A percentile compares a stretch with the other conserved stretches of the same genome.
phyloP scores from a whole-genome alignment of 768 basidiomycete species.

The Termitomyces sp. region DNA sequence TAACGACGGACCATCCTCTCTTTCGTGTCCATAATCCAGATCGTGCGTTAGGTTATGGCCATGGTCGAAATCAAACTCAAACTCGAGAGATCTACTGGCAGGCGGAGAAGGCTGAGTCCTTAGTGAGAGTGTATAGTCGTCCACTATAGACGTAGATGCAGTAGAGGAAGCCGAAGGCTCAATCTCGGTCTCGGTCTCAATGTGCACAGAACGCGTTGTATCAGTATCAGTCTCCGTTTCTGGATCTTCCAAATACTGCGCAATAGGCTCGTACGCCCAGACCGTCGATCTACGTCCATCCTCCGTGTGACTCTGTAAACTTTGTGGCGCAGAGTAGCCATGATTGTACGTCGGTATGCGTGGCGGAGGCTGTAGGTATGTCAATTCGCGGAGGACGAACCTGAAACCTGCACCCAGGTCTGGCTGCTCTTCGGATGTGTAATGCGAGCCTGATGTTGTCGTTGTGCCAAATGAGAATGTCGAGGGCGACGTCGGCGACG shows the following conservation, averaged over 20 bases:
- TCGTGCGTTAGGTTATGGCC: not conserved
- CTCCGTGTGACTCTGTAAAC: constrained; percentile 1
- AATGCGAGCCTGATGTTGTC: constrained; percentile 31
- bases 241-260: constrained; percentile 44
- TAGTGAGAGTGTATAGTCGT: constrained; percentile 10
- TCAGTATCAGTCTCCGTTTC: constrained; percentile 26
- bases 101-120: constrained; percentile 13
- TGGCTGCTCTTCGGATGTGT: constrained; percentile 62
- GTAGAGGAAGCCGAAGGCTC: not conserved
- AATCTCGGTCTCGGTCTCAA: constrained; percentile 22
- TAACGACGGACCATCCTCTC: constrained; percentile 54
- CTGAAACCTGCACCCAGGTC: constrained; percentile 68
- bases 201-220: constrained; percentile 36
- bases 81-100: not conserved
- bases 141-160: not conserved
- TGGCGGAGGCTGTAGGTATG: constrained; percentile 47
- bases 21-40: constrained; percentile 4
- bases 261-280: constrained; percentile 58
- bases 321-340: constrained; percentile 5
- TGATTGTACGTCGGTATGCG: constrained; percentile 26
- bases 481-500: constrained; percentile 1
- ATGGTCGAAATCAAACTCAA: constrained; percentile 1
- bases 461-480: not conserved
- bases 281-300: constrained; percentile 49
- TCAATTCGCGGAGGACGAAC: constrained; percentile 64